A percentile compares a stretch with the other conserved stretches of the same genome.
Conservation (phyloP, 768 basidiomycete species). For the Naganishia vishniacii region DNA sequence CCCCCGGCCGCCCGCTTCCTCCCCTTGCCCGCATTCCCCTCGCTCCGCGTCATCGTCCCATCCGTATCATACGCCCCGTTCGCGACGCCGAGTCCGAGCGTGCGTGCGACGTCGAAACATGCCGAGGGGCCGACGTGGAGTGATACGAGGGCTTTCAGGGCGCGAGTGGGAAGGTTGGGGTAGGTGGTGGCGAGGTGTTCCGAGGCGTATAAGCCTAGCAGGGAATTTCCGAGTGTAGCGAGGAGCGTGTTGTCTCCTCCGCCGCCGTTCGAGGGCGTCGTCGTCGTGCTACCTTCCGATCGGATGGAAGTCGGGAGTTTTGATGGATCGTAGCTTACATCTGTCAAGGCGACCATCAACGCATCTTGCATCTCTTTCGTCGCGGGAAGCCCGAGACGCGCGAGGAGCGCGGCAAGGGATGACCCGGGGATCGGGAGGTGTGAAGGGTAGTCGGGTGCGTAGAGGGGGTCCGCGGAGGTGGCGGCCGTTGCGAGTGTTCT, state of each 20-base stretch:
- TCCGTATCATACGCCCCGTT: constrained; percentile 28
- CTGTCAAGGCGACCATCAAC: constrained; percentile 40
- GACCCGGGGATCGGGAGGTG: constrained; percentile 32
- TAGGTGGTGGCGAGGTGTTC: constrained; percentile 75
- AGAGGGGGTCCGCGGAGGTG: constrained; percentile 21
- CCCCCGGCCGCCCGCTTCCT: constrained; percentile 26
- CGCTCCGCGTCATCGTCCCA: constrained; percentile 26
- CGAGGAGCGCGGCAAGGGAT: constrained; percentile 41
- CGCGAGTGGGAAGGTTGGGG: constrained; percentile 85
- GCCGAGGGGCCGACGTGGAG: constrained; percentile 83
- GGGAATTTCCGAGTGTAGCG: constrained; percentile 70
- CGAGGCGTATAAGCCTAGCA: constrained; percentile 82
- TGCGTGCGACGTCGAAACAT: constrained; percentile 75
- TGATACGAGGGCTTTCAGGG: constrained; percentile 82
- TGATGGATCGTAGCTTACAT: constrained; percentile 35
- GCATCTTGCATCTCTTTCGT: constrained; percentile 31
- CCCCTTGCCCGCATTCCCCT: constrained; percentile 23
- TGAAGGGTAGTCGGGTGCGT: constrained; percentile 26
- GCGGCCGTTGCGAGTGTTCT: too few relatives aligned
- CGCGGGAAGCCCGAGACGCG: constrained; percentile 37
- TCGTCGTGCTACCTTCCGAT: background rate
- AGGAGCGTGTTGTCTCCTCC: constrained; percentile 66
- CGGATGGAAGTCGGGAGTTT: constrained; percentile 14
- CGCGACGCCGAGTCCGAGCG: constrained; percentile 49
- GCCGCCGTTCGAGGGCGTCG: background rate